Conservation (phyloP, 495 filamentous ascomycete genomes). For the Neurospora sp. region DNA sequence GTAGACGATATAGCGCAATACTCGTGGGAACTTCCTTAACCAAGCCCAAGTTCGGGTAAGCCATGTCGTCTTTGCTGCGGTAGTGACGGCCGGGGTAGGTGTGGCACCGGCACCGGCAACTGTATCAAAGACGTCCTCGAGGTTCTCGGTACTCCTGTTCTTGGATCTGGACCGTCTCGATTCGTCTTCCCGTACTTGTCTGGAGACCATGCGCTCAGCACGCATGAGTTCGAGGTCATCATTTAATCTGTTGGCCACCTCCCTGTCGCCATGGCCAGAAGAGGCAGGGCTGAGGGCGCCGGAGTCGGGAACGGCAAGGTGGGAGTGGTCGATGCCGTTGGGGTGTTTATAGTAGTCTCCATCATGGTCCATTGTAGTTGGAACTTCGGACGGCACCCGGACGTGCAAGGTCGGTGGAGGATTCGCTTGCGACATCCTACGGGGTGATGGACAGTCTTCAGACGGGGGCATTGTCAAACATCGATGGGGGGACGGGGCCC, state of each 20-base stretch:
- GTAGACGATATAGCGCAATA: conserved; percentile 81
- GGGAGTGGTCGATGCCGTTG: conserved; percentile 10
- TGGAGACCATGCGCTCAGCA: conserved; percentile 63
- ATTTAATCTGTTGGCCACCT: conserved; percentile 61
- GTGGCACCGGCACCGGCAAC: conserved; percentile 35
- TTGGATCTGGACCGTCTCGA: conserved; percentile 25
- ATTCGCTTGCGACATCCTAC: neutral
- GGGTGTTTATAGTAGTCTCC: conserved; percentile 11
- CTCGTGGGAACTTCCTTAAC: conserved; percentile 62
- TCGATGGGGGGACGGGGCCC: neutral
- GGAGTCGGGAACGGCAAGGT: conserved; percentile 11
- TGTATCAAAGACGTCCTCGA: conserved; percentile 73
- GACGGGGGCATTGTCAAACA: neutral
- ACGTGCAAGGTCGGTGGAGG: conserved; percentile 12
- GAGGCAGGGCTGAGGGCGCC: conserved; percentile 7
- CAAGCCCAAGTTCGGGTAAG: conserved; percentile 35
- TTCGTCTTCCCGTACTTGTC: conserved; percentile 33
- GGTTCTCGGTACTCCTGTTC: conserved; percentile 34
- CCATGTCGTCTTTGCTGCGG: conserved; percentile 55
- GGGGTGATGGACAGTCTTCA: neutral
- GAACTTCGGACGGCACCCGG: conserved; percentile 16
- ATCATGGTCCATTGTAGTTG: conserved; percentile 8
- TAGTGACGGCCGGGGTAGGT: conserved; percentile 41
- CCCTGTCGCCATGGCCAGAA: conserved; percentile 22
- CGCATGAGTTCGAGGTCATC: conserved; percentile 80